Evolutionary conservation across 257 asterid genomes (phyloP).

Genomic region (Salvia hispanica): DNA sequence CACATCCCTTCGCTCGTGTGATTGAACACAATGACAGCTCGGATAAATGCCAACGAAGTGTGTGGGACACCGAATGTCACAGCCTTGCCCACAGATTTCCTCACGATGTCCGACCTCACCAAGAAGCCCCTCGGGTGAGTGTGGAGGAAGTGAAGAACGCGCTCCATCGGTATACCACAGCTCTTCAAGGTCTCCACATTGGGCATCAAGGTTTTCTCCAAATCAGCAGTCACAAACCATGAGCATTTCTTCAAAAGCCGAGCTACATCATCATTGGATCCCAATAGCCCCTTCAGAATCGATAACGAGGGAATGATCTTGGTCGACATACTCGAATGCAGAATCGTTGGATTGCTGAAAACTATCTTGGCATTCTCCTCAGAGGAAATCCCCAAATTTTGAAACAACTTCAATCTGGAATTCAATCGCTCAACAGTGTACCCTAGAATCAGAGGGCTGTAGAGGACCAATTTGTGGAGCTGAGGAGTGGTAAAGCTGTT

Average conservation of each 20-base stretch:
- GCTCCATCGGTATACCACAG: not conserved
- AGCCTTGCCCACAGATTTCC: constrained; percentile 26
- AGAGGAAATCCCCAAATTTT: constrained; percentile 41
- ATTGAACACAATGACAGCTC: not conserved
- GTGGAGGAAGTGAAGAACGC: not conserved
- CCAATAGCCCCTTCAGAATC: not conserved
- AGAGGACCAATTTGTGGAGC: not conserved
- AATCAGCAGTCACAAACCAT: not conserved
- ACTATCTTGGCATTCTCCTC: constrained; percentile 34
- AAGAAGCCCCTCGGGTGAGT: not conserved
- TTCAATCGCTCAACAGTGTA: constrained; percentile 30
- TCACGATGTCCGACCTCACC: not conserved
- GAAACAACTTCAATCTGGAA: constrained; percentile 42
- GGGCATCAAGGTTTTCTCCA: not conserved
- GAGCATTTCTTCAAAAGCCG: not conserved
- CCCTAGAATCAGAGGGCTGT: constrained; percentile 24
- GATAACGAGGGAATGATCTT: constrained; percentile 30
- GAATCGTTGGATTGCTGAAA: not conserved
- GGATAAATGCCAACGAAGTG: not conserved
- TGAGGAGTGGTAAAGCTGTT: constrained; percentile 44
- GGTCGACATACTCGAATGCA: constrained; percentile 7
- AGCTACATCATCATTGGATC: not conserved
- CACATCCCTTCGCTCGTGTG: not conserved
- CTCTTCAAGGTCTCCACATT: not conserved
- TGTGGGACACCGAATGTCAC: constrained; percentile 33